Evolutionary conservation across 805 yeast species (phyloP), one percentile per base, ranked within the genome.

Genomic region (Suhomyces xylopsoci): DNA sequence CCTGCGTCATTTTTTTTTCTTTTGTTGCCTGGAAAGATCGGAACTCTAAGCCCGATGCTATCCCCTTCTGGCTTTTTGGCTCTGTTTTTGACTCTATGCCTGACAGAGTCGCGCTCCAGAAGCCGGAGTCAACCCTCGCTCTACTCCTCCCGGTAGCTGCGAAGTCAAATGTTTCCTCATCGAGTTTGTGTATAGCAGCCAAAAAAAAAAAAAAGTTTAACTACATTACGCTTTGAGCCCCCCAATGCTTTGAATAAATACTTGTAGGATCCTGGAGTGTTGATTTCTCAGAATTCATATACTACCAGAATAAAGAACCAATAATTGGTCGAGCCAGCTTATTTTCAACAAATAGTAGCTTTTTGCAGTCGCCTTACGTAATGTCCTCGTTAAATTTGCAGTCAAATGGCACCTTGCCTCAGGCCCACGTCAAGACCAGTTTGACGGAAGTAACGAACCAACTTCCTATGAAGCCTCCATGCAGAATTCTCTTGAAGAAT

Each of bases 401-500:
- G 25, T 24, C 47, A 10, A 17, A 6, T 17, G 43, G 25, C 10
- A 12, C 45, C 19, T 52, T 54, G 47, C 43, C 55, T 15, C 41
- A 38, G 24, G 75, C 77, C 15, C 62, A 63, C 30, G 58, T 66
- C 5, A 46, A 62, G 38, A 77, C 82, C 0, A 71, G 80, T 1
- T 62, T 78, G 25, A 67, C 70, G 1, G 79, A 72, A 49, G 73
- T 75, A 49, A 63, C 75, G n/a, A 19, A 66, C 43, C 26, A 58
- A 50, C 47, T 67, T 64, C 66, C 63, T 7, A 40, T 59, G 49
- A 54, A 58, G 53, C 51, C 71, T 53, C 62, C 76, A 43, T 78
- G 79, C 54, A 66, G 73, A 10, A 65, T 81, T 1, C 67, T 74
- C 34, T 65, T 81, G 51, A 82, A 82, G 56, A 73, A 77, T 55